Base-by-base conservation (phyloP, 2,329 filamentous ascomycete species). In the Zarea fungicola region DNA sequence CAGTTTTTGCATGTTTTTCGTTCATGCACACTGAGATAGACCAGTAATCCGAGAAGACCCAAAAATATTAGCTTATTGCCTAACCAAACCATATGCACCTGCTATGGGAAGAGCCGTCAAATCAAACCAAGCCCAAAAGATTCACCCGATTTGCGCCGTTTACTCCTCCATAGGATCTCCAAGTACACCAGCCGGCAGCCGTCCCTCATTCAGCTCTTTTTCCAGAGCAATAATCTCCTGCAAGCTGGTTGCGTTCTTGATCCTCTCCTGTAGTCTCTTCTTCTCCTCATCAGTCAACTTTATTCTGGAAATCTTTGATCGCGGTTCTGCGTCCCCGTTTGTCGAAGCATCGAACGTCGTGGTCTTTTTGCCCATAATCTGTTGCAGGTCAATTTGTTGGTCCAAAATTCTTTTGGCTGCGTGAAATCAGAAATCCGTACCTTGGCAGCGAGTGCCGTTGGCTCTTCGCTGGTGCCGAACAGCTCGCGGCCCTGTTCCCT, bases 221-320 rank as follows among this genome's bases (percentile, higher is more conserved):
- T 99, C 93, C 63, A 99, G 67, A 57, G 82, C 78, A 50, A 89
- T 85, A 63, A 99, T 95, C 71, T 97, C 93, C 58, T 90, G 85
- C 61, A 99, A 66, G 62, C 86, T 95, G 65, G 85, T 90, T 6
- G 93, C 92, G 61, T 88, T 89, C 68, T 83, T 83, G 66, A 99
- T 95, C 71, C 92, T 77, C 61, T 89, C 85, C 69, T 95, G 84
- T 53, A 97, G 80, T 55, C 82, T 80, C 75, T 85, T 86, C 74
- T 85, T 87, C 77, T 99, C 93, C 62, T 84, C 84, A 31, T 92
- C 89, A 4, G 91, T 96, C 57, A 96, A 74, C 69, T 91, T 88
- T 59, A 92, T 85, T 44, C 86, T 80, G 55, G 89, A 85, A 49
- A 87, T 80, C 66, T 85, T 87, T 23, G 78, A 79, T 26, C 72